Percentiles rank a stretch among this genome's conserved stretches.
These are phyloP conservation scores for Tylopilus subfusipes DNA, from an alignment of 768 basidiomycete species.

Conservation along the genomic window DNA sequence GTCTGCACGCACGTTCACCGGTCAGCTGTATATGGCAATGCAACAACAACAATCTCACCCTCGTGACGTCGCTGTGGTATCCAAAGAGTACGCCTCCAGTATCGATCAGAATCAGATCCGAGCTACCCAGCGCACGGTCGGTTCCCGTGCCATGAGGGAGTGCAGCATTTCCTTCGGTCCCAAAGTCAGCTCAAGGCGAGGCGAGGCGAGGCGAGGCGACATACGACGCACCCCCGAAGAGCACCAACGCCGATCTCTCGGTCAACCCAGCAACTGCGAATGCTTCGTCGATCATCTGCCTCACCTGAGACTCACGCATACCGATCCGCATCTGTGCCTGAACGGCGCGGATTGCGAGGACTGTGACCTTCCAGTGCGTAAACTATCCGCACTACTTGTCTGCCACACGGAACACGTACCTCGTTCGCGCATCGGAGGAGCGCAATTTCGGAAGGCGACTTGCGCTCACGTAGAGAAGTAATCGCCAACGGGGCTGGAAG, in stretches of 20 bases:
- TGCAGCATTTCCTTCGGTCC: conserved; percentile 69
- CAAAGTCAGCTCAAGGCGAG: neutral
- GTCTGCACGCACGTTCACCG: conserved; percentile 39
- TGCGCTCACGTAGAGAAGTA: conserved; percentile 65
- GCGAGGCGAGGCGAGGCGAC: neutral
- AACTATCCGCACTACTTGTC: neutral
- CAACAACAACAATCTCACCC: conserved; percentile 44
- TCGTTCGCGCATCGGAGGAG: conserved; percentile 78
- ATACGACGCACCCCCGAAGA: conserved; percentile 67
- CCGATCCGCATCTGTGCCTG: conserved; percentile 61
- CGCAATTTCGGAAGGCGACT: conserved; percentile 65
- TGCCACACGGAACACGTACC: conserved; percentile 37
- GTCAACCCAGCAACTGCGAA: conserved; percentile 57
- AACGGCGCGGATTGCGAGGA: conserved; percentile 69
- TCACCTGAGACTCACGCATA: conserved; percentile 71
- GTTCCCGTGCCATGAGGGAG: conserved; percentile 81
- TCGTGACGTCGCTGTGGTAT: conserved; percentile 74
- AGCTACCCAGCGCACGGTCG: conserved; percentile 50
- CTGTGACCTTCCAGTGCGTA: conserved; percentile 55
- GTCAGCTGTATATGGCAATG: neutral
- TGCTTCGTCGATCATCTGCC: conserved; percentile 52
- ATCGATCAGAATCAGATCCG: conserved; percentile 75
- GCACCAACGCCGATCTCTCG: conserved; percentile 56
- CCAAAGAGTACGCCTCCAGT: conserved; percentile 67
- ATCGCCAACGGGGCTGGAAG: conserved; percentile 53